Base-by-base conservation (phyloP, 805 yeast genomes). In the Spathaspora sp. region DNA sequence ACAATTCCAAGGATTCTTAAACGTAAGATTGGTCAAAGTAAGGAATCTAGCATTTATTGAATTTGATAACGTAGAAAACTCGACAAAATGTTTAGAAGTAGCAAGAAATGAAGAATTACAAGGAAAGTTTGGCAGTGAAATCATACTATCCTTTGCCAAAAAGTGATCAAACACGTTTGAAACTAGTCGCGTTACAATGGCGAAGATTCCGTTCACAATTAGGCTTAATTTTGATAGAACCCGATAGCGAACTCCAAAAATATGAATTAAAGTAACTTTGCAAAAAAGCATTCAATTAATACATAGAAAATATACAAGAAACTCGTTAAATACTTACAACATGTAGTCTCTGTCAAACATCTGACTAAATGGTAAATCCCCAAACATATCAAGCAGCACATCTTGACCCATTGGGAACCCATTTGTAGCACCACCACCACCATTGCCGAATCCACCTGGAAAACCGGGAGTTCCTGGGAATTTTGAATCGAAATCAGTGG, bases 11-110 rank as follows among this genome's bases (percentile, higher is more conserved):
- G 97, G 96, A 0, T 86, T 86, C 55, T 67, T 80, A 11, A 88
- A 85, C 56, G 72, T 85, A 1, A 80, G 96, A 49, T 68, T 83
- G 38, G 90, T 93, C 26, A 75, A 78, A 2, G 80, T 84, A 5
- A 77, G 89, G 44, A 80, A 80, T 39, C 79, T 93, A 45, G 96
- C 94, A 10, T 87, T 93, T 66, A 78, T 93, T 2, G 97, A 93
- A 59, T 93, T 85, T 63, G 82, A 78, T 20, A 69, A 72, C 5
- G 86, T 82, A 19, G 60, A 66, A 1, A 66, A 72, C 40, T 86
- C 96, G 0, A 72, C 75, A 0, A 49, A 47, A 14, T 66, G 72
- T 42, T 57, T 71, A 43, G 51, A 60, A 8, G 42, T 39, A 2
- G 26, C 55, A 14, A 59, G 60, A 3, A 42, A 20, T 12, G 44